A percentile compares a stretch with the other conserved stretches of the same genome.
Evolutionary conservation across 225 moss, liverwort and hornwort genomes (phyloP).

Genomic region (Sphagnum contortum): DNA sequence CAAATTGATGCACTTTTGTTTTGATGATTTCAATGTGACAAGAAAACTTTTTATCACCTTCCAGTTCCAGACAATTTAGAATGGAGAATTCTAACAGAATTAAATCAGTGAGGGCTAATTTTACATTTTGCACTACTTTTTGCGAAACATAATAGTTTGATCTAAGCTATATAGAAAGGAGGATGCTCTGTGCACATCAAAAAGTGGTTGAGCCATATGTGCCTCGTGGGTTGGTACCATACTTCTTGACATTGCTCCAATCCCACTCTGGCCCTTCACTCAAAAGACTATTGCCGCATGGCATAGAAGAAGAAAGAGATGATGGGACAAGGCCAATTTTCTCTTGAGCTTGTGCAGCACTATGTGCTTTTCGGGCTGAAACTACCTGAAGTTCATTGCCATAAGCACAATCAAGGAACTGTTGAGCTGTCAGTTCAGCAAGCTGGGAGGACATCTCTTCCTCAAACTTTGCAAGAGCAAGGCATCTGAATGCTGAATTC

Average conservation of each 20-base stretch:
- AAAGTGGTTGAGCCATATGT: constrained; percentile 4
- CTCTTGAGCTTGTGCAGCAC: not conserved
- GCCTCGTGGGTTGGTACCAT: constrained; percentile 3
- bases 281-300: not conserved
- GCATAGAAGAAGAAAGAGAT: not conserved
- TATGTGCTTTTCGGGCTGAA: not conserved
- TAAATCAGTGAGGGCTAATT: too few species aligned
- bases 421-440: not conserved
- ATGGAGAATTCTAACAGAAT: too few species aligned
- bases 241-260: constrained; percentile 4
- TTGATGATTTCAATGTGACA: too few species aligned
- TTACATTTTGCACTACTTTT: too few species aligned
- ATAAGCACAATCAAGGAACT: constrained; percentile 5
- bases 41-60: too few species aligned
- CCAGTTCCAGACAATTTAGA: too few species aligned
- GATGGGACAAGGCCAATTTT: not conserved
- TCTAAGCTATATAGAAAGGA: too few species aligned
- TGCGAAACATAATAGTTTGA: too few species aligned
- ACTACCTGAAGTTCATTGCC: not conserved
- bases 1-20: too few species aligned
- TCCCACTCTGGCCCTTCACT: constrained; percentile 3
- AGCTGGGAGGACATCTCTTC: constrained; percentile 15
- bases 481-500: constrained; percentile 3
- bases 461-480: constrained; percentile 14
- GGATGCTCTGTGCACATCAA: not conserved